phyloP scores from a whole-genome alignment of 345 rosid species.

The Eucalyptus erythrocorys region DNA sequence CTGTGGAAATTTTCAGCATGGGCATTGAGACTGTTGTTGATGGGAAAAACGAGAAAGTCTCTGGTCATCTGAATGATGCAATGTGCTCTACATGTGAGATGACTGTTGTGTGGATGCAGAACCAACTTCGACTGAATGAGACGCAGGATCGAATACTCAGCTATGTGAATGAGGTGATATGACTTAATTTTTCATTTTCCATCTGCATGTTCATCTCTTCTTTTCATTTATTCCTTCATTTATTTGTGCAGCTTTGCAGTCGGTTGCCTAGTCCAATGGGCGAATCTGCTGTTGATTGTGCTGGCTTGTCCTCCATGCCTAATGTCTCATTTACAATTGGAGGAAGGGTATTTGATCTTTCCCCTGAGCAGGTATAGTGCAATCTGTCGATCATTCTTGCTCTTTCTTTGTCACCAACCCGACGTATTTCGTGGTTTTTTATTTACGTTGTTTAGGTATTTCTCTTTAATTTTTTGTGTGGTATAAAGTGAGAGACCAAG shows the following conservation, averaged over 20 bases:
- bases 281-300: constrained; percentile 56
- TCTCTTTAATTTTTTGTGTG: not conserved
- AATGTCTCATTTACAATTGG: constrained; percentile 51
- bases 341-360: constrained; percentile 37
- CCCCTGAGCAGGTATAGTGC: constrained; percentile 43
- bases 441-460: not conserved
- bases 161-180: constrained; percentile 39
- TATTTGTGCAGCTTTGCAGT: constrained; percentile 39
- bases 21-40: constrained; percentile 51
- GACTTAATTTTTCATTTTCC: not conserved
- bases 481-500: not conserved
- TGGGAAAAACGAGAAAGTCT: constrained; percentile 6
- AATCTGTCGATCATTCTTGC: not conserved
- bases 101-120: constrained; percentile 64
- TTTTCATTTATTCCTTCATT: not conserved
- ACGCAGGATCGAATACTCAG: constrained; percentile 35
- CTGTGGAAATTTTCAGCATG: constrained; percentile 15
- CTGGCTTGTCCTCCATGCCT: constrained; percentile 42
- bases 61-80: constrained; percentile 18
- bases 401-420: not conserved
- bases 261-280: constrained; percentile 71
- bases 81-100: constrained; percentile 60
- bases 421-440: not conserved
- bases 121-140: constrained; percentile 44
- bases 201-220: not conserved